Evolutionary conservation across 345 rosid species (phyloP).

Genomic region (Jatropha curcas): DNA sequence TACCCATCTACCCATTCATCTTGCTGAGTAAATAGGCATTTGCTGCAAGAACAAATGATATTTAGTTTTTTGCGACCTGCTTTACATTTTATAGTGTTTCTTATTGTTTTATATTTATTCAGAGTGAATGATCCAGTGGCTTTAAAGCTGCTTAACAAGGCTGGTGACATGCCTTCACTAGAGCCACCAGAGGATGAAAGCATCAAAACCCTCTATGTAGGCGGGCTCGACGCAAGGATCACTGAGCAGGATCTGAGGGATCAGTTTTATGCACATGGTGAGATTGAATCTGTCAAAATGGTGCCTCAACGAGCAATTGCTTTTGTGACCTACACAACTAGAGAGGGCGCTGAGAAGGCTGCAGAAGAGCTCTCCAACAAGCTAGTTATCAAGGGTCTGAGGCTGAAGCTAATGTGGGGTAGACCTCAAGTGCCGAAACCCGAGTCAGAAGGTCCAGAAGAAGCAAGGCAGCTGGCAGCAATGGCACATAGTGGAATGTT

Average conservation of each 20-base stretch:
- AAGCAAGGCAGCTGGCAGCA: constrained; percentile 64
- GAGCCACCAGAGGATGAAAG: constrained; percentile 92
- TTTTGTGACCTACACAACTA: constrained; percentile 86
- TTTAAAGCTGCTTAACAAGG: constrained; percentile 81
- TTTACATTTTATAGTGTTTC: neutral
- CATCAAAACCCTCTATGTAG: constrained; percentile 86
- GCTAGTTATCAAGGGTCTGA: constrained; percentile 79
- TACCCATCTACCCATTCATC: neutral
- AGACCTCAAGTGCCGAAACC: constrained; percentile 85
- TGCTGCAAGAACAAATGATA: no score
- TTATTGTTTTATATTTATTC: constrained; percentile 19
- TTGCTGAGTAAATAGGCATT: neutral
- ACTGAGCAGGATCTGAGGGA: constrained; percentile 90
- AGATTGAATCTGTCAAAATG: constrained; percentile 83
- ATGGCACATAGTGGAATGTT: constrained; percentile 76
- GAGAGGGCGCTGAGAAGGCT: constrained; percentile 98
- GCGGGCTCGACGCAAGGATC: constrained; percentile 83
- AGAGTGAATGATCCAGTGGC: constrained; percentile 97
- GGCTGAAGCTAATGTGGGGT: constrained; percentile 96
- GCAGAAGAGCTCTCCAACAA: constrained; percentile 87
- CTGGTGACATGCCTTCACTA: constrained; percentile 94
- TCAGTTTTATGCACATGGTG: constrained; percentile 87
- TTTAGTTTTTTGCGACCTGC: neutral
- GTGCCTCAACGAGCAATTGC: constrained; percentile 88
- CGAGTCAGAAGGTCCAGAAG: constrained; percentile 66